Evolutionary conservation across 441 rosid genomes (phyloP), one percentile per base, ranked within the genome.

Genomic region (Populus hybrid): DNA sequence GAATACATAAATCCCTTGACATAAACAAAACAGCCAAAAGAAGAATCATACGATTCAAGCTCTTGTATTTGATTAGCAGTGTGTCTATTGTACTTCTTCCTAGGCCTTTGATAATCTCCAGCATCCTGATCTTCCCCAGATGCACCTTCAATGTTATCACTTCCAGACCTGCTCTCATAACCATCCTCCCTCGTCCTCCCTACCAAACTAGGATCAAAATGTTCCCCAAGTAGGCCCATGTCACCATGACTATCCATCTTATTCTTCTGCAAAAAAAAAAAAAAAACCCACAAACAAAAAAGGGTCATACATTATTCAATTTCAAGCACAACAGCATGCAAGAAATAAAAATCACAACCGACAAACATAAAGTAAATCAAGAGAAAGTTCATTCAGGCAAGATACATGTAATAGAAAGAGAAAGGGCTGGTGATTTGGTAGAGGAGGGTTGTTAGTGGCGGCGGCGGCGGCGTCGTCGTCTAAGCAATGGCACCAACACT

Each of bases 111-210:
- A 72, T 86, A 92, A 14, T 78, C 89, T 7, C 81, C 88, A 68
- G 87, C 93, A 50, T 82, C 89, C 61, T 94, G 95, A 66, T 90
- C 94, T 28, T 87, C 92, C 2, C 91, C 94, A 7, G 92, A 90
- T 35, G 71, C 85, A 23, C 87, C 93, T 24, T 89, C 97, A 70
- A 86, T 75, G 82, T 91, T 92, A 81, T 90, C 95, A 34, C 98
- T 91, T 2, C 93, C 94, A 83, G 98, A 93, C 88, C 93, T 90
- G 83, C 95, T 94, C 77, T 89, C 95, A 63, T 87, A 86, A 34
- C 80, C 95, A 23, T 90, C 97, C 42, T 90, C 95, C 81, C 87
- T 86, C 68, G 84, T 80, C 76, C 88, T 86, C 66, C 86, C 77
- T 35, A 76, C 80, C 38, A 82, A 36, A 65, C 82, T 70, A 8